A percentile compares a stretch with the other conserved stretches of the same genome.
phyloP scores from a whole-genome alignment of 345 rosid genomes.

The Rhodamnia argentea region DNA sequence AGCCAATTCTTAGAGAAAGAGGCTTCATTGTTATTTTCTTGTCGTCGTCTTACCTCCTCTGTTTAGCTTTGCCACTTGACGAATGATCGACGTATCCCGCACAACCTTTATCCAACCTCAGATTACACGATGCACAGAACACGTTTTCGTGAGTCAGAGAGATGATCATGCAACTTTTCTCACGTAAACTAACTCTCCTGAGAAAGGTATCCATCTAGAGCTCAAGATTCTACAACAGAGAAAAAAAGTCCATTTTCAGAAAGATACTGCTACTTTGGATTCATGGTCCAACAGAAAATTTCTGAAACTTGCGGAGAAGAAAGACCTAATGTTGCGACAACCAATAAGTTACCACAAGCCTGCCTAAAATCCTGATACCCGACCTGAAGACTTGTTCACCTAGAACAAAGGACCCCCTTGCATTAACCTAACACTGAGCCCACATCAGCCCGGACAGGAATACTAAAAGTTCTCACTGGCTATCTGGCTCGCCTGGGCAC shows the following conservation, averaged over 20 bases:
- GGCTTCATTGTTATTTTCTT: neutral
- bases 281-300: neutral
- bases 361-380: neutral
- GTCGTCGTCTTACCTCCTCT: neutral
- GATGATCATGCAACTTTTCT: neutral
- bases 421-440: neutral
- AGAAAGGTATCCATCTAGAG: neutral
- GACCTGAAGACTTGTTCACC: neutral
- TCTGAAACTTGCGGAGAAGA: neutral
- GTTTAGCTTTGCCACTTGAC: neutral
- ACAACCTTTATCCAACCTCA: neutral
- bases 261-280: neutral
- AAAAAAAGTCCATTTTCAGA: neutral
- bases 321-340: neutral
- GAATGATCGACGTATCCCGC: neutral
- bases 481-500: conserved; percentile 56
- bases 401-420: neutral
- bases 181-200: neutral
- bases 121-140: neutral
- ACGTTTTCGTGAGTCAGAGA: neutral
- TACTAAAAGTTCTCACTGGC: conserved; percentile 28
- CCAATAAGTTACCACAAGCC: neutral
- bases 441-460: neutral
- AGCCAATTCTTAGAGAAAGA: neutral
- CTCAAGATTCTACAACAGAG: neutral